These are phyloP conservation scores for Magnaporthiopsis incrustans DNA, from an alignment of 2,329 filamentous ascomycete genomes.

Conservation along the genomic window DNA sequence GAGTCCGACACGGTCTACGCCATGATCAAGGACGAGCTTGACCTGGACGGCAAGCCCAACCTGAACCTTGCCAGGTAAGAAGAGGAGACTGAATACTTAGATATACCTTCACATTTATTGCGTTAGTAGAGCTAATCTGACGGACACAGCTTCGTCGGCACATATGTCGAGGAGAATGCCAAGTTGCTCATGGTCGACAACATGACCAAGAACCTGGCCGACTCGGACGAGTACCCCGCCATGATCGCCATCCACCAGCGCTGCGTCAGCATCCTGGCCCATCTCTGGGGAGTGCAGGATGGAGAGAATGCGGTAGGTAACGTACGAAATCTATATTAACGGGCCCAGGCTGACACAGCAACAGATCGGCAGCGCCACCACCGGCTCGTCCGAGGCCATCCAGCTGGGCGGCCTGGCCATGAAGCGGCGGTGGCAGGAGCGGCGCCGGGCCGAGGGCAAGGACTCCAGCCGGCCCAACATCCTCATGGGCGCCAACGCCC, in stretches of 20 bases:
- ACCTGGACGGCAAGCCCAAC: conserved; percentile 58
- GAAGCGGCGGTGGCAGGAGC: conserved; percentile 68
- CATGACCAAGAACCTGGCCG: conserved; percentile 63
- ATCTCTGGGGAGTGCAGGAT: conserved; percentile 56
- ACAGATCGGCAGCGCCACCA: conserved; percentile 55
- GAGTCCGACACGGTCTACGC: conserved; percentile 58
- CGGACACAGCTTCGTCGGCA: conserved; percentile 54
- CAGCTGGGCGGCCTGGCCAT: conserved; percentile 64
- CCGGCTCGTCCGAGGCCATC: conserved; percentile 64
- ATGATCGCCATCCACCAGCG: conserved; percentile 53
- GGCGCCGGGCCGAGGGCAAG: conserved; percentile 50
- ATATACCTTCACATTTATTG: too few relatives aligned
- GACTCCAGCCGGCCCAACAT: conserved; percentile 61
- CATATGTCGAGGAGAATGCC: conserved; percentile 62
- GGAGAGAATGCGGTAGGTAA: conserved; percentile 44
- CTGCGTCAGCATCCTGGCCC: conserved; percentile 60
- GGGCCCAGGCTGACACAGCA: background rate
- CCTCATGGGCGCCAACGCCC: conserved; percentile 66
- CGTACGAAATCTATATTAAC: too few relatives aligned
- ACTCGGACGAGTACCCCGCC: conserved; percentile 58
- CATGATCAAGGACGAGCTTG: conserved; percentile 54
- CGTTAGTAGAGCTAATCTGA: too few relatives aligned
- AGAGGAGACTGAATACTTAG: too few relatives aligned
- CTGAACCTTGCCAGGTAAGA: conserved; percentile 57
- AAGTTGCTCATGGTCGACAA: conserved; percentile 60